These are phyloP conservation scores for Marasmius tenuissimus DNA, from an alignment of 1,284 basidiomycete genomes.

Conservation along the genomic window DNA sequence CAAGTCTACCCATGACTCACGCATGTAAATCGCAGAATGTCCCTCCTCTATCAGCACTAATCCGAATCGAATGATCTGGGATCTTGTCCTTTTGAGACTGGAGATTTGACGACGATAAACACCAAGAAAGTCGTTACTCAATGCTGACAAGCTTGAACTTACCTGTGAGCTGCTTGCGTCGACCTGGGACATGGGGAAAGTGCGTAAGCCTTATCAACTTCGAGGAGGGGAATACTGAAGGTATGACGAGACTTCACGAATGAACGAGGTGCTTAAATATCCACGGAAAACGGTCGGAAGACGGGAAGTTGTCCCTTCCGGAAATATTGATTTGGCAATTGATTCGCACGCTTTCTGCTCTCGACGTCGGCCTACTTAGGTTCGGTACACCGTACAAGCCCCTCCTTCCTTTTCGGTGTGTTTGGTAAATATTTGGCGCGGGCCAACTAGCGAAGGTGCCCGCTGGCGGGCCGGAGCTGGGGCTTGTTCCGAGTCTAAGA, in stretches of 20 bases:
- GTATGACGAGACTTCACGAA: not conserved
- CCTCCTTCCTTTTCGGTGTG: no score
- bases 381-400: no score
- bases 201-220: not conserved
- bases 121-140: not conserved
- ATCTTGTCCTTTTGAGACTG: constrained; percentile 4
- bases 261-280: not conserved
- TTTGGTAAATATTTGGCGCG: no score
- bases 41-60: constrained; percentile 46
- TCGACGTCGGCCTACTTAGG: no score
- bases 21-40: constrained; percentile 68
- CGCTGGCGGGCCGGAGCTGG: no score
- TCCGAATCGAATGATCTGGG: constrained; percentile 41
- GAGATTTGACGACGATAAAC: not conserved
- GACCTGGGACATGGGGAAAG: not conserved
- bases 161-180: not conserved
- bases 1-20: constrained; percentile 33
- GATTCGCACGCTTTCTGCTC: no score
- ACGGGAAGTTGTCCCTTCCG: not conserved
- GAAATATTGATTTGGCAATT: not conserved
- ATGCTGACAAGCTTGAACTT: not conserved
- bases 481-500: no score
- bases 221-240: not conserved
- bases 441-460: no score
- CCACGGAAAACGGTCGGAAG: not conserved